Evolutionary conservation across 202 grass and related monocot species (phyloP).

Genomic region (Digitaria exilis): DNA sequence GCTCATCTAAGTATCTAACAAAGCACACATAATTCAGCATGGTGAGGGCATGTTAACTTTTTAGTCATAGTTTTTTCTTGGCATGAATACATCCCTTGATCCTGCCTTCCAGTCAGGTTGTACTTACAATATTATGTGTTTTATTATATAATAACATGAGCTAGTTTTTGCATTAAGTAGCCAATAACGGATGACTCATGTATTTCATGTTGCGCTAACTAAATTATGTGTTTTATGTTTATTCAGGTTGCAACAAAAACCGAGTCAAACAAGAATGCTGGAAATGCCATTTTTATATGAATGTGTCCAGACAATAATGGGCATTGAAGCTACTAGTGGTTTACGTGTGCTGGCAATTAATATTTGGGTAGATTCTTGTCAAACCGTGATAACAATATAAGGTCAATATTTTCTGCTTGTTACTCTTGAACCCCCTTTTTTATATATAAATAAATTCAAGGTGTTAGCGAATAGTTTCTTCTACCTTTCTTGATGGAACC

Average conservation of each 20-base stretch:
- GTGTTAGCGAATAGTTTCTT: background rate
- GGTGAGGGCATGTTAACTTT: background rate
- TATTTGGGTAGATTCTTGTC: conserved; percentile 98
- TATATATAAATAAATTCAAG: background rate
- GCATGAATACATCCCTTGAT: conserved; percentile 6
- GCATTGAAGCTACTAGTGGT: conserved; percentile 91
- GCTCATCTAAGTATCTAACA: background rate
- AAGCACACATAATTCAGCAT: conserved; percentile 24
- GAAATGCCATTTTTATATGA: conserved; percentile 98
- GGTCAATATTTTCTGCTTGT: conserved; percentile 49
- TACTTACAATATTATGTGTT: background rate
- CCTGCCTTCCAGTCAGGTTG: background rate
- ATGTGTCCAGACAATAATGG: conserved; percentile 99
- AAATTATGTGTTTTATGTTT: conserved; percentile 35
- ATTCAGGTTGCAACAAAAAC: conserved; percentile 90
- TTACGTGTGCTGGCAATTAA: conserved; percentile 96
- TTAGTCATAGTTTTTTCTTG: background rate
- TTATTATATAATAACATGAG: conserved; percentile 7
- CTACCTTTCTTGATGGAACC: background rate
- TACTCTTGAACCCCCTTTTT: background rate
- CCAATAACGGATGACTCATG: background rate
- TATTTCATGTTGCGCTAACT: conserved; percentile 19
- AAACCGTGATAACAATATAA: conserved; percentile 98
- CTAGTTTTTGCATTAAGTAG: conserved; percentile 22
- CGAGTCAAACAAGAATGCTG: conserved; percentile 94